These are phyloP conservation scores for Sisymbrium altissimum DNA, from an alignment of 345 rosid genomes.

Conservation along the genomic window DNA sequence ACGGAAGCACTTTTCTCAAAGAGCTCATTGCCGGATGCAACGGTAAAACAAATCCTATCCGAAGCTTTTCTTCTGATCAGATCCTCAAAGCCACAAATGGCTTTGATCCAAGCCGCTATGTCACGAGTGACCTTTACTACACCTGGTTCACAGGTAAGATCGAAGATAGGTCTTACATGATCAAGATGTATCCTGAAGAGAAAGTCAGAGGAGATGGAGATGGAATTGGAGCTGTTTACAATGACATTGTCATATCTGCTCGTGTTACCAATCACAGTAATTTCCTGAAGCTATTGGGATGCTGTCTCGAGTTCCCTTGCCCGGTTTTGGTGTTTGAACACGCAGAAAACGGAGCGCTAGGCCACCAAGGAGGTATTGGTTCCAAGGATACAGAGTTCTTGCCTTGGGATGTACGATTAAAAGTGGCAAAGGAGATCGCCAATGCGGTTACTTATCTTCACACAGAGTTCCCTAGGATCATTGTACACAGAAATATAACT, in stretches of 20 bases:
- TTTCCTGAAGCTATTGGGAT: not conserved
- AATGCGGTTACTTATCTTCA: not conserved
- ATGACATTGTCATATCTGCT: not conserved
- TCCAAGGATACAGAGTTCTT: not conserved
- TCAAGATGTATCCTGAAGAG: not conserved
- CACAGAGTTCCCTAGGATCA: not conserved
- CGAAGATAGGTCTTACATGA: not conserved
- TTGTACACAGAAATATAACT: not conserved
- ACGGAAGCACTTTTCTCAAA: not conserved
- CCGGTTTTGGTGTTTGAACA: not conserved
- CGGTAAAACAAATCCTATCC: not conserved
- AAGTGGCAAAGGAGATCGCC: not conserved
- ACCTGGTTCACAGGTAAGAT: not conserved
- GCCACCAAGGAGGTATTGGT: not conserved
- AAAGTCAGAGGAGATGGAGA: not conserved
- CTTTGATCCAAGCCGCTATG: not conserved
- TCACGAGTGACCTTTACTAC: not conserved
- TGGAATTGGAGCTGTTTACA: not conserved
- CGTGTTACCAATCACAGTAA: not conserved
- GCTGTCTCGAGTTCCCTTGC: not conserved
- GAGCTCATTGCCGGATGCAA: not conserved
- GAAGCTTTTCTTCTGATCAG: not conserved
- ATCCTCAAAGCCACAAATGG: not conserved
- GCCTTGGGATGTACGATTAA: not conserved
- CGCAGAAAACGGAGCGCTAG: not conserved